phyloP scores from a whole-genome alignment of 257 asterid species.

The Rehmannia glutinosa region DNA sequence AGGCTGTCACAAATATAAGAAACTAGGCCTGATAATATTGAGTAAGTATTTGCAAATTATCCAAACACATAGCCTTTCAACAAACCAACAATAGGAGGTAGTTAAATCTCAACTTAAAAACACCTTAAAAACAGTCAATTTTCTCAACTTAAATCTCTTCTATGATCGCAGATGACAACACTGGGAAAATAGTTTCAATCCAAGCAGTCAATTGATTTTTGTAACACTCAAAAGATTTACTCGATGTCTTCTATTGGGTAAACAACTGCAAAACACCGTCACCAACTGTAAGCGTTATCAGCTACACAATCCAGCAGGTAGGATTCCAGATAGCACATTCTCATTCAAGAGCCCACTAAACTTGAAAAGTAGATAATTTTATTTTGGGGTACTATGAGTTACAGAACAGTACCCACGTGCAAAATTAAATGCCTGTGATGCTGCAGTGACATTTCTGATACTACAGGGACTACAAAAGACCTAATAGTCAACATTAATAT shows the following conservation, averaged over 20 bases:
- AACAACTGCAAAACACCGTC: neutral
- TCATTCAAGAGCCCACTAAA: neutral
- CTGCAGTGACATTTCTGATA: neutral
- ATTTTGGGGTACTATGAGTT: too few species aligned
- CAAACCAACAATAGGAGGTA: neutral
- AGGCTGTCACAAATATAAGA: neutral
- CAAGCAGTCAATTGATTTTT: neutral
- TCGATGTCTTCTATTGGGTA: neutral
- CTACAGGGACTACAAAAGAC: neutral
- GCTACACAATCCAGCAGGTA: neutral
- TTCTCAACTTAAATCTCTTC: neutral
- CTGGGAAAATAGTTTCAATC: neutral
- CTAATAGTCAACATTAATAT: neutral
- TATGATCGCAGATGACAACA: neutral
- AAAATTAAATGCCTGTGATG: neutral
- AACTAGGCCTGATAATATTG: neutral
- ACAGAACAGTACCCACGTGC: neutral
- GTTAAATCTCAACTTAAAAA: too few species aligned
- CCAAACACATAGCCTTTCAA: neutral
- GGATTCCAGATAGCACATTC: neutral
- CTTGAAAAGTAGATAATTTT: neutral
- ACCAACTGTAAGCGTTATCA: neutral
- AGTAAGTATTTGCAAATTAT: slow-evolving; percentile 1
- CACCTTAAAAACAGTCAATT: neutral
- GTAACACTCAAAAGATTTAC: neutral